Percentiles rank a stretch among this genome's conserved stretches.
Conservation (phyloP, 2,329 filamentous ascomycete genomes). For the Xylariaceae sp. region DNA sequence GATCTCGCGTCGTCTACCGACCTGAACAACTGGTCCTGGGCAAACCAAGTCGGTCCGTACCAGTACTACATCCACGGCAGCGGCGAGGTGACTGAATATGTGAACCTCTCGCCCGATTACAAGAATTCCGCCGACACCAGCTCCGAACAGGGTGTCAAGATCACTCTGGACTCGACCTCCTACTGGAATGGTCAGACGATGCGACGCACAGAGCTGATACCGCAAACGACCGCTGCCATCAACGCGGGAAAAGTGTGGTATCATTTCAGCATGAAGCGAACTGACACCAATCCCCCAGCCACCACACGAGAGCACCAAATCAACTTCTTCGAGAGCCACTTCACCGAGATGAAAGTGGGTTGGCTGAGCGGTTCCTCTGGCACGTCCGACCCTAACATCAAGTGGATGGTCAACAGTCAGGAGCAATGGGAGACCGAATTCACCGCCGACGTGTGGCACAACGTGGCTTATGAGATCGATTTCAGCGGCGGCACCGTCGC, state of each 20-base stretch:
- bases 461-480: constrained; percentile 69
- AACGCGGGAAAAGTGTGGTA: constrained; percentile 63
- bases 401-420: constrained; percentile 58
- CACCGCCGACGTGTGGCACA: constrained; percentile 63
- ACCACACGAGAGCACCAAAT: constrained; percentile 62
- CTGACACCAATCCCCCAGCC: constrained; percentile 53
- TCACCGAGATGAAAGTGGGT: constrained; percentile 68
- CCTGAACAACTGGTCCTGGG: constrained; percentile 56
- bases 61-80: constrained; percentile 72
- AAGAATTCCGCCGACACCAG: constrained; percentile 60
- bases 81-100: constrained; percentile 50
- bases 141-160: constrained; percentile 60
- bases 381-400: constrained; percentile 48
- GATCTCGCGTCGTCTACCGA: constrained; percentile 45
- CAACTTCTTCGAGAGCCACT: constrained; percentile 61
- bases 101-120: constrained; percentile 54
- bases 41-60: constrained; percentile 55
- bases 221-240: constrained; percentile 61
- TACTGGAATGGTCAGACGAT: constrained; percentile 69
- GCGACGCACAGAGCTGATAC: constrained; percentile 69
- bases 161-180: constrained; percentile 58
- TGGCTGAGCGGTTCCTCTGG: constrained; percentile 46
- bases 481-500: constrained; percentile 57
- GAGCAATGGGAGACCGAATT: constrained; percentile 59
- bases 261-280: constrained; percentile 63